phyloP scores from a whole-genome alignment of 2,329 filamentous ascomycete species.

The Pseudogymnoascus sp. region DNA sequence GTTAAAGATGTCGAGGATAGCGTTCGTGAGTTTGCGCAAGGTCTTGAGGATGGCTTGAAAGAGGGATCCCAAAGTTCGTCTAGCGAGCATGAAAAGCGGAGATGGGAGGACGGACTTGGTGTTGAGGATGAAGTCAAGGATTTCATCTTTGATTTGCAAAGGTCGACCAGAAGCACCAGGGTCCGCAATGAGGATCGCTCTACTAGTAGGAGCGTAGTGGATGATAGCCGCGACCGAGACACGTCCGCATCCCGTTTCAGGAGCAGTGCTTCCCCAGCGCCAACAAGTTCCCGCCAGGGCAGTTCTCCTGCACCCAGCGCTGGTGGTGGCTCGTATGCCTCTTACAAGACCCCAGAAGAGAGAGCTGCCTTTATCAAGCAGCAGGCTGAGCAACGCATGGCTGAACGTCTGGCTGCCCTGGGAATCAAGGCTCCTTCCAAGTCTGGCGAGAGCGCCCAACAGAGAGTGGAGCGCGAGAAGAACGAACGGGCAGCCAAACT shows the following conservation, averaged over 20 bases:
- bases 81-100: slow-evolving; percentile 81
- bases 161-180: slow-evolving; percentile 70
- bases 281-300: slow-evolving; percentile 35
- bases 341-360: slow-evolving; percentile 87
- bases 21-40: slow-evolving; percentile 76
- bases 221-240: slow-evolving; percentile 16
- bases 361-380: slow-evolving; percentile 94
- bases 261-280: slow-evolving; percentile 34
- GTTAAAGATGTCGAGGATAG: slow-evolving; percentile 95
- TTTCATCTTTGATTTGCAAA: slow-evolving; percentile 94
- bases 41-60: slow-evolving; percentile 81
- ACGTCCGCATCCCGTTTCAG: slow-evolving; percentile 23
- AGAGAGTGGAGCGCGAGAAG: slow-evolving; percentile 82
- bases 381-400: slow-evolving; percentile 94
- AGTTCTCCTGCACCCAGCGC: slow-evolving; percentile 37
- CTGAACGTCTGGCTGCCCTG: slow-evolving; percentile 85
- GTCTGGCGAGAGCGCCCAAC: slow-evolving; percentile 69
- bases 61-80: slow-evolving; percentile 68
- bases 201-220: slow-evolving; percentile 35
- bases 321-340: slow-evolving; percentile 61
- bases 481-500: slow-evolving; percentile 82
- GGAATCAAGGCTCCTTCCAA: slow-evolving; percentile 81
- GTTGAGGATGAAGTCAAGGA: slow-evolving; percentile 96
- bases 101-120: slow-evolving; percentile 93
- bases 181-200: slow-evolving; percentile 54